Percentiles rank a stretch among this genome's conserved stretches.
Conservation (phyloP, 176 grass and related monocot genomes). For the Canna indica region DNA sequence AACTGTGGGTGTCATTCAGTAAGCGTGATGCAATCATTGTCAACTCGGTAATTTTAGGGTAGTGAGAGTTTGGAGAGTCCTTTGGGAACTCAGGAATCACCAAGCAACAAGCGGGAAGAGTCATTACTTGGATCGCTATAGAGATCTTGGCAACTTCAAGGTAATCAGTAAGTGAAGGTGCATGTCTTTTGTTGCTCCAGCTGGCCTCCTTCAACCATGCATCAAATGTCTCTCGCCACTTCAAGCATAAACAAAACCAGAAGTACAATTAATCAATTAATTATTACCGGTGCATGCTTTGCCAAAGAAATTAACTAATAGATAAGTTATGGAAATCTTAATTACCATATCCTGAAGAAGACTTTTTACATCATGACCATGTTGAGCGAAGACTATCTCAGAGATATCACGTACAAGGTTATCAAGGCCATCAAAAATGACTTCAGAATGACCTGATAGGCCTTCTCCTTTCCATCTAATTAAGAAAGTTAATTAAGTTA, state of each 20-base stretch:
- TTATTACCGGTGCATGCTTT: too few species aligned
- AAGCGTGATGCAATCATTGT: not conserved
- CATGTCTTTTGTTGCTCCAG: not conserved
- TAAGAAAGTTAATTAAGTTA: not conserved
- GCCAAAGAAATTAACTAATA: too few species aligned
- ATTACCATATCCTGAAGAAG: not conserved
- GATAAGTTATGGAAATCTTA: too few species aligned
- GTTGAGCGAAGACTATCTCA: not conserved
- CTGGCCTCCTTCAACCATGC: not conserved
- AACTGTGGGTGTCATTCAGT: not conserved
- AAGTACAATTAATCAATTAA: too few species aligned
- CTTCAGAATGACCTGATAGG: not conserved
- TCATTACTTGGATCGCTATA: constrained; percentile 1
- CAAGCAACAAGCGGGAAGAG: constrained; percentile 5
- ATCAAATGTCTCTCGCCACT: not conserved
- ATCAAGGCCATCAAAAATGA: not conserved
- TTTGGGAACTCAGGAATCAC: not conserved
- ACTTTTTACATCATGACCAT: not conserved
- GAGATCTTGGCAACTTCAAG: not conserved
- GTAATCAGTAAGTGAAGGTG: not conserved
- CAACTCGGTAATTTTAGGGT: not conserved
- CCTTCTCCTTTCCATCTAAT: not conserved
- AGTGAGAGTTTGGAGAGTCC: not conserved
- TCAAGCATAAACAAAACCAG: not conserved
- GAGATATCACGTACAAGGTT: not conserved